Conservation (phyloP, 176 grass and related monocot genomes). For the Oryza nivara region DNA sequence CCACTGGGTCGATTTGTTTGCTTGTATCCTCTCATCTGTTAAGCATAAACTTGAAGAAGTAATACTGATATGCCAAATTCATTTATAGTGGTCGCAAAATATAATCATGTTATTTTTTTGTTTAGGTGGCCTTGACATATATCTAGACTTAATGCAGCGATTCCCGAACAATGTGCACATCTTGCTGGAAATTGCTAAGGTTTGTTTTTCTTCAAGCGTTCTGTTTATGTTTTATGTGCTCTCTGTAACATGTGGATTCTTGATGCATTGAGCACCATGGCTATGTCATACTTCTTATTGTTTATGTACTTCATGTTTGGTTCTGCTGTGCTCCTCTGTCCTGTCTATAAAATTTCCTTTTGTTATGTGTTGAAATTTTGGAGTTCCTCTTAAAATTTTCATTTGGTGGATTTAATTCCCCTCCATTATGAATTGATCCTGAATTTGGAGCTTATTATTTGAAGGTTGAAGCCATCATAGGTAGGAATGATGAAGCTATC, state of each 20-base stretch:
- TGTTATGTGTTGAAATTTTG: slow-evolving; percentile 2
- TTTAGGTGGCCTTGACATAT: slow-evolving; percentile 89
- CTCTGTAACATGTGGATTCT: not conserved
- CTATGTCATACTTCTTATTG: slow-evolving; percentile 6
- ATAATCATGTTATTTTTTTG: slow-evolving; percentile 34
- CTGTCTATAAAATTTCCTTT: not conserved
- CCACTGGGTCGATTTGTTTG: not conserved
- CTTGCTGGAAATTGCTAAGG: slow-evolving; percentile 93
- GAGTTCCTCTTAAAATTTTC: slow-evolving; percentile 12
- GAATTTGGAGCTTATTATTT: slow-evolving; percentile 45
- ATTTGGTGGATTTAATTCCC: slow-evolving; percentile 22
- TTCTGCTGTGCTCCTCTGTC: not conserved
- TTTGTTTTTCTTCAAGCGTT: slow-evolving; percentile 45
- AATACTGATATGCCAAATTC: not conserved
- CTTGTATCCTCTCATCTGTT: slow-evolving; percentile 3
- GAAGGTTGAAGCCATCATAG: slow-evolving; percentile 91
- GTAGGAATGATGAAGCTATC: slow-evolving; percentile 88
- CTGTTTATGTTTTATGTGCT: not conserved
- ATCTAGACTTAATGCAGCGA: slow-evolving; percentile 80
- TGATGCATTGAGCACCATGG: not conserved
- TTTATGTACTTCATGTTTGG: slow-evolving; percentile 28
- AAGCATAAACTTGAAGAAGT: not conserved
- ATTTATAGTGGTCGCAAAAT: slow-evolving; percentile 6
- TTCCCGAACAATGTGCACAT: slow-evolving; percentile 96
- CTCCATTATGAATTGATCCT: slow-evolving; percentile 21